Base-by-base conservation (phyloP, 1,284 basidiomycete genomes). In the Heimioporus punctisporus region DNA sequence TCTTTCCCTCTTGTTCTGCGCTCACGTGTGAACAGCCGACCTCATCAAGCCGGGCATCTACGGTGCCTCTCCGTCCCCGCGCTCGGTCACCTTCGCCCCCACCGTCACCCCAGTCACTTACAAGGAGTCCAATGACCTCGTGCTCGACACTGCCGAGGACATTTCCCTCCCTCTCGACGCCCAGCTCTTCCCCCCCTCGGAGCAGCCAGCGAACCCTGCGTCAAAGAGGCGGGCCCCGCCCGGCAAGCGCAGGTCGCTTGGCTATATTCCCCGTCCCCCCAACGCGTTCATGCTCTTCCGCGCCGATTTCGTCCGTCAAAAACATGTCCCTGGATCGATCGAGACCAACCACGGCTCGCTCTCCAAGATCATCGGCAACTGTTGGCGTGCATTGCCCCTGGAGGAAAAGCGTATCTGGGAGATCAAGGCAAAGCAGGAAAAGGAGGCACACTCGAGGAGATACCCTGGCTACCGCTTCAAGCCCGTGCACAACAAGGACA, bases 281-380 rank as follows among this genome's bases (percentile, higher is more conserved):
- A 97, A 97, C 65, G 93, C 94, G 1, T 97, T 96, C 78, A 96
- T 97, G 83, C 83, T 97, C 59, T 97, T 95, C 77, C 84, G 95
- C 27, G 91, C 92, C 30, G 89, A 95, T 66, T 94, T 95, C 56
- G 91, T 95, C 21, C 76, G 87, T 30, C 85, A 87, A 61, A 85
- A 89, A 59, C 84, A 93, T 58, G 88, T 95, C 26, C 92, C 93
- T 0, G 85, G 90, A 0, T 84, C 85, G 10, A 90, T 95, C 54
- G 90, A 95, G 75, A 88, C 88, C 5, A 89, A 91, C 62, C 91
- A 95, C 66, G 86, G 87, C 30, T 90, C 89, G 39, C 69, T 90
- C 15, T 86, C 83, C 8, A 87, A 87, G 70, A 89, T 90, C 59
- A 88, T 89, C 48, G 86, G 85, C 31, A 88, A 84, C 60, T 85